Evolutionary conservation across 2,329 filamentous ascomycete genomes (phyloP), one percentile per base, ranked within the genome.

Genomic region (Paracoccidioides brasiliensis): DNA sequence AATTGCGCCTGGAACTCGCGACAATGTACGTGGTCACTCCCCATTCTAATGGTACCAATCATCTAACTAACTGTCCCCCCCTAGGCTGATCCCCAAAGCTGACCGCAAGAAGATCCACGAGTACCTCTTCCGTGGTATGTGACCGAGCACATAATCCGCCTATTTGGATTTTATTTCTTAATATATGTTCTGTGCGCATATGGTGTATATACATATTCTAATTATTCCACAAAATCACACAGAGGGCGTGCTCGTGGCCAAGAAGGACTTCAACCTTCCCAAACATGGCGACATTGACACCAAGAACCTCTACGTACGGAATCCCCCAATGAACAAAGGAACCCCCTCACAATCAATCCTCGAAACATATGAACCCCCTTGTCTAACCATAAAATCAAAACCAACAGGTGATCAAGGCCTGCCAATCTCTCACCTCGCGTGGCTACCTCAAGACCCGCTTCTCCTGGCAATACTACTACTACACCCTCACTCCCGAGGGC

Each of bases 31-130:
- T 61, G n/a, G 49, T 37, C 54, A 42, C 33, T 52, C 51, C 55
- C 41, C 43, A 28, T 30, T 53, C 56, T 44, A 54, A 41, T 32
- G 28, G 32, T 14, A 4, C 28, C 22, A 33, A 54, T 33, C 43
- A 28, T 42, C 54, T 43, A 22, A 67, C 49, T 52, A 33, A 52
- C 53, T 7, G 1, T 46, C 57, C 58, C 57, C 54, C 15, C 41
- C 10, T 67, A 90, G 86, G 93, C 86, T 98, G 82, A 98, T 98
- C 78, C 93, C 93, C 77, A 97, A 97, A 86, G 87, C 89, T 78
- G 93, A 98, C 82, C 90, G 94, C 82, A 98, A 98, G 88, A 89
- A 90, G 86, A 97, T 98, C 80, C 93, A 98, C 84, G 91, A 91
- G 86, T 95, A 91, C 86, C 88, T 98, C 83, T 95, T 95, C 86